Evolutionary conservation across 139 green algal genomes (phyloP).

Genomic region (Bryopsis sp.): DNA sequence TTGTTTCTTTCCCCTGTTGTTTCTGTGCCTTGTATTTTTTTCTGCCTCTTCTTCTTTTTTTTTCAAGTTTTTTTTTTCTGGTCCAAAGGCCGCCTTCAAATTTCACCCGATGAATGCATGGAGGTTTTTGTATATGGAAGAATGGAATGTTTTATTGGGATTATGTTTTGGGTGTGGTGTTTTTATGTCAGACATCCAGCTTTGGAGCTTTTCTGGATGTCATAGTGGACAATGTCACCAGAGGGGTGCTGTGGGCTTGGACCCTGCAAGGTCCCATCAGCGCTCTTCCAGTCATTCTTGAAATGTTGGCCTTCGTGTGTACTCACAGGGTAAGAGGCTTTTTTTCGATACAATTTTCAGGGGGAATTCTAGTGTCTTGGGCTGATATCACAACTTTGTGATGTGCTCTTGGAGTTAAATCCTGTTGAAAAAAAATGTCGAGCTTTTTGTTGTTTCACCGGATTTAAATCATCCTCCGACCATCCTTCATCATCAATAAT

Average conservation of each 20-base stretch:
- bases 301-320: conserved; percentile 34
- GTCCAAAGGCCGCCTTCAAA: no score
- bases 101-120: no score
- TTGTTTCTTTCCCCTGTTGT: no score
- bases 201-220: conserved; percentile 53
- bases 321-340: conserved; percentile 29
- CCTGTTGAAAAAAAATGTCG: neutral
- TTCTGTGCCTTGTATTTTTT: no score
- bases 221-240: conserved; percentile 29
- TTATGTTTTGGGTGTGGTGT: conserved; percentile 8
- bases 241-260: conserved; percentile 37
- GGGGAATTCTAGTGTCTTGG: conserved; percentile 6
- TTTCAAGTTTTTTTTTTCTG: no score
- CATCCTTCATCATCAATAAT: neutral
- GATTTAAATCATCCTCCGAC: neutral
- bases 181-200: conserved; percentile 22
- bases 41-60: no score
- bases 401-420: no score
- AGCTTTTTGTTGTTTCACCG: neutral
- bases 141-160: neutral
- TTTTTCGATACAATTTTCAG: neutral
- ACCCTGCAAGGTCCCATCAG: conserved; percentile 16
- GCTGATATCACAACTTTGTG: neutral
- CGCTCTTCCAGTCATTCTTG: conserved; percentile 25
- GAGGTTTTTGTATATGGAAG: no score